Evolutionary conservation across 2,329 filamentous ascomycete genomes (phyloP), one percentile per base, ranked within the genome.

Genomic region (Aspergillus fumigatus): DNA sequence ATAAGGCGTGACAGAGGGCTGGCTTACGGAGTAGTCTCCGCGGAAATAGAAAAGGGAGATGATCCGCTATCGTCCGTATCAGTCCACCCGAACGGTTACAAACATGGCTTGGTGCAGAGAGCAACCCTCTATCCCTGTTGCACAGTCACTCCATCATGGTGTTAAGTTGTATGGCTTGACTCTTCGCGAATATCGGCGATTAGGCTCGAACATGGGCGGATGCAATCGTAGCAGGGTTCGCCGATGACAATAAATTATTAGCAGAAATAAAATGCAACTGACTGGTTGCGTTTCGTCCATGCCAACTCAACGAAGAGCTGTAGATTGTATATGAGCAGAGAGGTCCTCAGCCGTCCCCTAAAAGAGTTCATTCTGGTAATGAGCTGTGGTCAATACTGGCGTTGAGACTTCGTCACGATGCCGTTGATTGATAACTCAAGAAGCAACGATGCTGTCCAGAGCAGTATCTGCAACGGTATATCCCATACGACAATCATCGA

Each of bases 371-470:
- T 25, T 9, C 14, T 48, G 10, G 26, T 47, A 26, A 19, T 57
- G 38, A 47, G 51, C 38, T 55, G 49, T 58, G 56, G 38, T 23
- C 43, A 26, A 40, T 51, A 25, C 21, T 41, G 27, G 25, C 19
- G 52, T 48, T 55, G 38, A 48, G 51, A 45, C 19, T 17, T 48
- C 50, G 51, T 19, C 51, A 63, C 50, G 38, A 73, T 72, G 70
- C 67, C 67, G 25, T 61, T 70, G 43, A 56, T 73, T 17, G 69
- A 70, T 51, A 63, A 65, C 48, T 58, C 67, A 27, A 66, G 62
- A 35, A 56, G 61, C 41, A 60, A 62, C 29, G 63, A 69, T 38
- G 58, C 62, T 48, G 61, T 65, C 50, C 61, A 65, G 53, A 61
- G 59, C 59, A 66, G 62, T 50, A 43, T 57, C 45, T 54, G 55